Base-by-base conservation (phyloP, 2,329 filamentous ascomycete genomes). In the Albifimbria verrucaria region DNA sequence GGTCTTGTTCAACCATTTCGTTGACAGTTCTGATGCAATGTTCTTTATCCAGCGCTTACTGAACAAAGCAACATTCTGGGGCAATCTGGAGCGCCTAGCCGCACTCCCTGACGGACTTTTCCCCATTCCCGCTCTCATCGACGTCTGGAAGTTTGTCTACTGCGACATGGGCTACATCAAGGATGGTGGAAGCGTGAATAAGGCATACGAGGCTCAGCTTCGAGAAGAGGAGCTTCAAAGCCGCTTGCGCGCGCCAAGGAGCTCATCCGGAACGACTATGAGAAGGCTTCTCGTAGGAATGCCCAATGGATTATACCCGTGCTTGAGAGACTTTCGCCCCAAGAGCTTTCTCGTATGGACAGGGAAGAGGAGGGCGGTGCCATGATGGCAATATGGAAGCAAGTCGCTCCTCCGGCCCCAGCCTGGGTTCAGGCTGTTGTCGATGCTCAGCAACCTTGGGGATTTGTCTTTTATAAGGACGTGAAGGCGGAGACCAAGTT, bases 381-480 rank as follows among this genome's bases (percentile, higher is more conserved):
- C 4, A 22, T 57, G 2, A 2, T 17, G 32, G 51, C 15, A 42
- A 32, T 48, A 24, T 60, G 57, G 57, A 54, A 32, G 45, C 21
- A 28, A n/a, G 52, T 55, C 17, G 57, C 59, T 1, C 59, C 57
- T 22, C 17, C 56, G 25, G 56, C 59, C 5, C 59, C 59, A 41
- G 26, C 49, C 25, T 60, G 56, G 57, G 24, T 60, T 0, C 51
- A 49, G 25, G 7, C 56, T 1, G 49, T 60, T 18, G 3, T 60
- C 15, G 20, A 60, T 2, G 20, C 45, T 36, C n/a, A 32, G 2
- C 6, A 59, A 43, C 26, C 50, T 4, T 59, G 43, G 24, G 57
- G 60, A 2, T 60, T 56, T 25, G 22, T 61, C 42, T 60, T 55
- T 28, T 62, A 61, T 18, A 20, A 36, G 6, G 54, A 52, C 2